Conservation (phyloP, 495 filamentous ascomycete genomes). For the Annulohypoxylon moriforme region DNA sequence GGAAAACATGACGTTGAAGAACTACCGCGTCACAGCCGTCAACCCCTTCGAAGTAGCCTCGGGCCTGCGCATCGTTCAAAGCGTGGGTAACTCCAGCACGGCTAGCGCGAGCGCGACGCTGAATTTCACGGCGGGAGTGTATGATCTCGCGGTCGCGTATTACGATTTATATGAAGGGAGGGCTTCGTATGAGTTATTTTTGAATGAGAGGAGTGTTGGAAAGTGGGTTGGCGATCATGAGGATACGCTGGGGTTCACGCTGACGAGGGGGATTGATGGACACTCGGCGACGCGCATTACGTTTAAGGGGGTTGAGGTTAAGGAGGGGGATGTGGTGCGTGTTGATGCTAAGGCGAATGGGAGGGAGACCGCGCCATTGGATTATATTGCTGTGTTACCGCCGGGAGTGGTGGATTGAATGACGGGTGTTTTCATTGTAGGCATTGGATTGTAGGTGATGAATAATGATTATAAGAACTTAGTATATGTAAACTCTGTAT, state of each 20-base stretch:
- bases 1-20: constrained; percentile 68
- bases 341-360: constrained; percentile 70
- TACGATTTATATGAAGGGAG: constrained; percentile 69
- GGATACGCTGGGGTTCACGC: constrained; percentile 65
- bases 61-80: constrained; percentile 48
- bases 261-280: constrained; percentile 68
- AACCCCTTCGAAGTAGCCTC: constrained; percentile 68
- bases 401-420: constrained; percentile 66
- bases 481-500: no score
- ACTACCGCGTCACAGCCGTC: constrained; percentile 63
- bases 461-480: no score
- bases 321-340: constrained; percentile 67
- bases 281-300: constrained; percentile 72
- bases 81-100: constrained; percentile 54
- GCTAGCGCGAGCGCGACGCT: constrained; percentile 63
- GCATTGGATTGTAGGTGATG: no score
- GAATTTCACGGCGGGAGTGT: constrained; percentile 61
- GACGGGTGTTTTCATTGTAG: no score
- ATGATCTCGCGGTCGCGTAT: constrained; percentile 74
- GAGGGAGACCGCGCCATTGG: constrained; percentile 70
- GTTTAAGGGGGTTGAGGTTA: constrained; percentile 62
- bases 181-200: constrained; percentile 63
- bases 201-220: constrained; percentile 65
- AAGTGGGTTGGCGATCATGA: constrained; percentile 69
- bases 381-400: constrained; percentile 73